A percentile compares a stretch with the other conserved stretches of the same genome.
Conservation (phyloP, 2,329 filamentous ascomycete species). For the Whalleya microplaca region DNA sequence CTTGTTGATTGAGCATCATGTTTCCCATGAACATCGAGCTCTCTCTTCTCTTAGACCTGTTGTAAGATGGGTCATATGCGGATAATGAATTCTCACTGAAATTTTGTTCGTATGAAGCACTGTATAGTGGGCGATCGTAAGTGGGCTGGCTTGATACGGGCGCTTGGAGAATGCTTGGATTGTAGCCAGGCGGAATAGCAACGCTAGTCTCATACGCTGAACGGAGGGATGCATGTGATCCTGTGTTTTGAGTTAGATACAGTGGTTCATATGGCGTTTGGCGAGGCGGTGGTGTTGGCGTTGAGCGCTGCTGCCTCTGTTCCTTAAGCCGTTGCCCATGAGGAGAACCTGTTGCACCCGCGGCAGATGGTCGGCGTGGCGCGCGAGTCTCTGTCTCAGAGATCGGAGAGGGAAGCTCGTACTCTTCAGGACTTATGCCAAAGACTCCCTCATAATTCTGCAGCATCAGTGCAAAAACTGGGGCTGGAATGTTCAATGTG, state of each 20-base stretch:
- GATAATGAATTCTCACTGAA: conserved; percentile 34
- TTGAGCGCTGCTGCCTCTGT: conserved; percentile 42
- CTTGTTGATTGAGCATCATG: conserved; percentile 53
- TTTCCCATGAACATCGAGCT: conserved; percentile 62
- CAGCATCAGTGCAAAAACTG: conserved; percentile 90
- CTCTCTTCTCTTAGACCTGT: conserved; percentile 57
- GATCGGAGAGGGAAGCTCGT: conserved; percentile 56
- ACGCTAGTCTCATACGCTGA: conserved; percentile 52
- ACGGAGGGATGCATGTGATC: conserved; percentile 38
- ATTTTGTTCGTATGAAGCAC: conserved; percentile 35
- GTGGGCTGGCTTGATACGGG: conserved; percentile 28
- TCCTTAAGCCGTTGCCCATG: conserved; percentile 55
- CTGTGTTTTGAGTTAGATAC: conserved; percentile 42
- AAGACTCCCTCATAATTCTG: conserved; percentile 91
- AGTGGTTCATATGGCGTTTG: conserved; percentile 49
- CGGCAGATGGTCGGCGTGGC: conserved; percentile 53
- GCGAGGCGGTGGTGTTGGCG: conserved; percentile 53
- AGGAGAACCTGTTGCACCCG: conserved; percentile 53
- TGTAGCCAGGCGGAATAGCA: conserved; percentile 40
- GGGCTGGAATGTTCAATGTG: conserved; percentile 92
- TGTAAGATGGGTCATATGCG: conserved; percentile 42
- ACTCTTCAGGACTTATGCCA: conserved; percentile 68
- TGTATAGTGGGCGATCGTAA: conserved; percentile 45
- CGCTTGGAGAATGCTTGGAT: conserved; percentile 30
- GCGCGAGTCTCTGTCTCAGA: conserved; percentile 42